These are phyloP conservation scores for Beauveria bassiana DNA, from an alignment of 2,329 filamentous ascomycete species.

Conservation along the genomic window DNA sequence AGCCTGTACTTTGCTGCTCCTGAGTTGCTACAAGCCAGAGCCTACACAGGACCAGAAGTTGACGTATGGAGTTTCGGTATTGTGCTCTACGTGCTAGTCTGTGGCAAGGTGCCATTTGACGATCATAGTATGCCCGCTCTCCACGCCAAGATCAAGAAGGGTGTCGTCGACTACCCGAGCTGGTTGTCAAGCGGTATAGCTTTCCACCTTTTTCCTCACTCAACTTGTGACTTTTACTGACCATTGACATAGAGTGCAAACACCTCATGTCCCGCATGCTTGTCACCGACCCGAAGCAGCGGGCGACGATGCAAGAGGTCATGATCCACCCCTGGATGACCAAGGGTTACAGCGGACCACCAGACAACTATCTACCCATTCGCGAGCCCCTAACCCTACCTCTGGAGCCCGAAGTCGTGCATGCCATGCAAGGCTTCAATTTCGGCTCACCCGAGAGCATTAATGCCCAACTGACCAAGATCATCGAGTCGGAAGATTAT, in stretches of 20 bases:
- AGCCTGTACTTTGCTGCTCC: constrained; percentile 97
- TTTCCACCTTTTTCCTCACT: background rate
- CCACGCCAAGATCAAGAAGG: constrained; percentile 98
- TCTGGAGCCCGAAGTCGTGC: constrained; percentile 73
- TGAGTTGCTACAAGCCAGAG: constrained; percentile 84
- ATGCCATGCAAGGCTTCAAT: constrained; percentile 96
- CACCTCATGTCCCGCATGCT: constrained; percentile 91
- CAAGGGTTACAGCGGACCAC: constrained; percentile 79
- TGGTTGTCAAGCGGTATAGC: constrained; percentile 80
- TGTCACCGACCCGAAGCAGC: constrained; percentile 82
- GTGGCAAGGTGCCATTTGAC: constrained; percentile 96
- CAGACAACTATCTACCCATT: constrained; percentile 79
- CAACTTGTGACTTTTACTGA: background rate
- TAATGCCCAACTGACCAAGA: constrained; percentile 67
- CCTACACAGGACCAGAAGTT: constrained; percentile 93
- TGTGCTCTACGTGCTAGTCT: constrained; percentile 92
- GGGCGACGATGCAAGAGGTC: constrained; percentile 83
- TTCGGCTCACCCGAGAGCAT: constrained; percentile 86
- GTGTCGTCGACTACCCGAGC: constrained; percentile 86
- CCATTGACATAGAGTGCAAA: constrained; percentile 65
- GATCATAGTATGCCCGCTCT: constrained; percentile 98
- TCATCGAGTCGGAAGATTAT: constrained; percentile 93
- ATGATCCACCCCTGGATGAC: constrained; percentile 94
- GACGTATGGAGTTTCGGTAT: constrained; percentile 99
- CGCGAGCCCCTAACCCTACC: constrained; percentile 82